Evolutionary conservation across 495 filamentous ascomycete genomes (phyloP).

Genomic region (Pyrenula aspistea): DNA sequence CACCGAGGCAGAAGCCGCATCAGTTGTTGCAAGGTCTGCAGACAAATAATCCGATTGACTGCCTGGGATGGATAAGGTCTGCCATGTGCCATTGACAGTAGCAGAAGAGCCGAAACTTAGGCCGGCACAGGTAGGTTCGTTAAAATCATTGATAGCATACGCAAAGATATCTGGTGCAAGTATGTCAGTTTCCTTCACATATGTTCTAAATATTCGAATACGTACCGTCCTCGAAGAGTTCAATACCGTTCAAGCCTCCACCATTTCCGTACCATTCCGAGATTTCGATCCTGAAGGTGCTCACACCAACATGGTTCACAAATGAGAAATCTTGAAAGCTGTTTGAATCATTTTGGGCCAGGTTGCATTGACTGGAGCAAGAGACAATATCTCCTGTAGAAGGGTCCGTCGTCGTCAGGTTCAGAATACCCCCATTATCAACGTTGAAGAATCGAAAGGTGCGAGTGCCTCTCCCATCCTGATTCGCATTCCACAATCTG

Average conservation of each 20-base stretch:
- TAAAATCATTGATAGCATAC: constrained; percentile 77
- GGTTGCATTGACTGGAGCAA: constrained; percentile 70
- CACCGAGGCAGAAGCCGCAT: constrained; percentile 44
- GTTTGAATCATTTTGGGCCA: constrained; percentile 51
- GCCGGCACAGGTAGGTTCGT: constrained; percentile 72
- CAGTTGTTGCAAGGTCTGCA: constrained; percentile 44
- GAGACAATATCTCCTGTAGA: constrained; percentile 46
- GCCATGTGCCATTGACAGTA: constrained; percentile 64
- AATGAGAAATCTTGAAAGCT: constrained; percentile 83
- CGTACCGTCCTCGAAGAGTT: constrained; percentile 70
- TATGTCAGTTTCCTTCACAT: constrained; percentile 7
- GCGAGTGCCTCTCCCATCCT: constrained; percentile 75
- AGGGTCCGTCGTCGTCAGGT: constrained; percentile 79
- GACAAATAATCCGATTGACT: constrained; percentile 69
- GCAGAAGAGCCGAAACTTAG: constrained; percentile 51
- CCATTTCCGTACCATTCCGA: constrained; percentile 75
- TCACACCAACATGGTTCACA: constrained; percentile 80
- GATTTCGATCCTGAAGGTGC: constrained; percentile 75
- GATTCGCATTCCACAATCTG: constrained; percentile 79
- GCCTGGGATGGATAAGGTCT: constrained; percentile 37
- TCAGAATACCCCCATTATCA: constrained; percentile 88
- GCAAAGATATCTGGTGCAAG: constrained; percentile 61
- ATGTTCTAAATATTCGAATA: no score
- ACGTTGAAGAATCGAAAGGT: constrained; percentile 72
- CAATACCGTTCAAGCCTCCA: constrained; percentile 76